phyloP scores from a whole-genome alignment of 805 yeast species.

The Cyberlindnera subsufficiens region DNA sequence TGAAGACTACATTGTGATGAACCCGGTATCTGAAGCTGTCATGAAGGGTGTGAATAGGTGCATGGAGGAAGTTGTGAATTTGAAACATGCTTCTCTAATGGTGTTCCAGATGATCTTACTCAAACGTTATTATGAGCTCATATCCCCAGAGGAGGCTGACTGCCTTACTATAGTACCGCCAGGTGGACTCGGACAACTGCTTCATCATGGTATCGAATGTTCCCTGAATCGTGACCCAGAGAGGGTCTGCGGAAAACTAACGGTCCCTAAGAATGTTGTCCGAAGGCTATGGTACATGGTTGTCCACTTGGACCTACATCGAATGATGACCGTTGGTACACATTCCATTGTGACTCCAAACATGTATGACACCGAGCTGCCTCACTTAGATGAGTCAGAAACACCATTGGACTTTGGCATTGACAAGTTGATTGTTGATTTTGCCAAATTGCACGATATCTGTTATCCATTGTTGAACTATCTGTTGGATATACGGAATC shows the following conservation, averaged over 20 bases:
- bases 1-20: slow-evolving; percentile 15
- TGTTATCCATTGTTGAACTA: slow-evolving; percentile 14
- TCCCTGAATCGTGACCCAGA: slow-evolving; percentile 21
- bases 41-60: slow-evolving; percentile 11
- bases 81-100: slow-evolving; percentile 10
- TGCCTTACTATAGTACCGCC: slow-evolving; percentile 16
- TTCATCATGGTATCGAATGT: slow-evolving; percentile 17
- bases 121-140: slow-evolving; percentile 11
- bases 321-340: slow-evolving; percentile 15
- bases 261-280: slow-evolving; percentile 8
- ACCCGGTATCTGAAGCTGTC: slow-evolving; percentile 11
- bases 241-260: slow-evolving; percentile 2
- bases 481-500: slow-evolving; percentile 15
- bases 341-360: slow-evolving; percentile 18
- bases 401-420: slow-evolving; percentile 16
- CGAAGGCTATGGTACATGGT: slow-evolving; percentile 23
- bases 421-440: slow-evolving; percentile 13
- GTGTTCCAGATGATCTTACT: slow-evolving; percentile 18
- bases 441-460: slow-evolving; percentile 9
- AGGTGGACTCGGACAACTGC: slow-evolving; percentile 16
- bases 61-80: slow-evolving; percentile 10
- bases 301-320: slow-evolving; percentile 16
- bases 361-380: slow-evolving; percentile 21
- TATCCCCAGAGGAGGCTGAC: slow-evolving; percentile 22
- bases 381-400: slow-evolving; percentile 19